These are phyloP conservation scores for Mortierella sp. DNA, from an alignment of 371 early-diverging fungal species.

Conservation along the genomic window DNA sequence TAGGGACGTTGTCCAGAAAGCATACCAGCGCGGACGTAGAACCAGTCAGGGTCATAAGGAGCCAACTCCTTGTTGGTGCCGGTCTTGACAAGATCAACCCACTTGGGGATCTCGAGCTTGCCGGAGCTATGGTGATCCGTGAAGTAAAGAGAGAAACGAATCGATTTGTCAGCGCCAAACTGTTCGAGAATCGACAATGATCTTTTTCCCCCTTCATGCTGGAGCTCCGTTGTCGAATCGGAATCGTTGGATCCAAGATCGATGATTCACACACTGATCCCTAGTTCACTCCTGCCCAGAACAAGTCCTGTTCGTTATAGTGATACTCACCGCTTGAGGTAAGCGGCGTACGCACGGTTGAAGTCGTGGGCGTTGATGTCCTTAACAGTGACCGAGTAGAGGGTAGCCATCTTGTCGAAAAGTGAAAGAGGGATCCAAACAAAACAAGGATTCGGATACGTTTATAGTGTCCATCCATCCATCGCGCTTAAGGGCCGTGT, in stretches of 20 bases:
- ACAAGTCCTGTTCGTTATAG: neutral
- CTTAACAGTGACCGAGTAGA: constrained; percentile 86
- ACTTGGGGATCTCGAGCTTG: constrained; percentile 97
- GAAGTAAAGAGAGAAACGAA: constrained; percentile 1
- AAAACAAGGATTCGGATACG: constrained; percentile 12
- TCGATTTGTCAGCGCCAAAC: constrained; percentile 4
- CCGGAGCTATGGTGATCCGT: constrained; percentile 80
- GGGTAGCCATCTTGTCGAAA: constrained; percentile 48
- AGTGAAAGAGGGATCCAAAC: constrained; percentile 36
- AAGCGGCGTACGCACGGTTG: constrained; percentile 97
- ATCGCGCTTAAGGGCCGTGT: constrained; percentile 41
- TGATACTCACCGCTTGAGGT: constrained; percentile 67
- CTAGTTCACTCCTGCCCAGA: neutral
- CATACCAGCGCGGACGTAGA: constrained; percentile 94
- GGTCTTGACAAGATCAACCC: constrained; percentile 99
- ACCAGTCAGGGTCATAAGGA: constrained; percentile 99
- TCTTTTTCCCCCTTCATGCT: too few species aligned
- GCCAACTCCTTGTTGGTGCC: constrained; percentile 95
- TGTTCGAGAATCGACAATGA: constrained; percentile 1
- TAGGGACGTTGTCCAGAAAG: neutral
- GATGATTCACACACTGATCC: constrained; percentile 9
- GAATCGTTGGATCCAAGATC: constrained; percentile 6
- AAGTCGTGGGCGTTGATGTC: constrained; percentile 95
- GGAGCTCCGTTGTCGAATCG: too few species aligned
- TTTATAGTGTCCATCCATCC: constrained; percentile 11